Base-by-base conservation (phyloP, 108 stramenopile genomes). In the Craspedostauros australis region DNA sequence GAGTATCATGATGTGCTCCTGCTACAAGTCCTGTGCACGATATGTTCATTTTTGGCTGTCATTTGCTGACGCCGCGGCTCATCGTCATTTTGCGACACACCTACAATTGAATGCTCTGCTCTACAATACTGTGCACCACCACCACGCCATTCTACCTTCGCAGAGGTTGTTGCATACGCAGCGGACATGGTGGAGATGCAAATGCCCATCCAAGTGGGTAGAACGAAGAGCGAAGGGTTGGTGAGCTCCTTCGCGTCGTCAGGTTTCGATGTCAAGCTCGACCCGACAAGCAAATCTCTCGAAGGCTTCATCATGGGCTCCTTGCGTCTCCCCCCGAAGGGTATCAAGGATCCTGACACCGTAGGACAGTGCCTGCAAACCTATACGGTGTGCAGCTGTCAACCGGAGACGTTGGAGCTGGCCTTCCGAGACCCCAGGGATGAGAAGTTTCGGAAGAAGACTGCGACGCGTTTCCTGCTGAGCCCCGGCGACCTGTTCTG, bases 401-500 rank as follows among this genome's bases (percentile, higher is more conserved):
- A 94, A 54, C 70, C 73, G 15, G 62, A 71, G 29, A 73, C 92
- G 6, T 34, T 96, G 31, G 95, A 96, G 60, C 73, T 96, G 22
- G 88, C 91, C 25, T 70, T 79, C 34, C 79, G 78, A 12, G 86
- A 86, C 42, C 94, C 94, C 1, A 64, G 79, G 19, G 85, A 84
- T 50, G 84, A 79, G 20, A 68, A 62, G 26, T 83, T 89, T 47
- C 76, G 91, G 65, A 63, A 75, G 9, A 68, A 70, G 12, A 87
- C 75, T 2, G 95, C 95, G 9, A 82, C 88, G 64, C 70, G 97
- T 21, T 96, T 83, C 68, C 66, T 94, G 22, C 66, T 98, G 22
- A 64, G 75, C 24, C 76, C 85, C 37, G 95, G 97, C 0, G 97
- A 98, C 70, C 75, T 88, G 60, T 98, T 98, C 60, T 83, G 86